Conservation (phyloP, 495 filamentous ascomycete species). For the Sporormia fimetaria region DNA sequence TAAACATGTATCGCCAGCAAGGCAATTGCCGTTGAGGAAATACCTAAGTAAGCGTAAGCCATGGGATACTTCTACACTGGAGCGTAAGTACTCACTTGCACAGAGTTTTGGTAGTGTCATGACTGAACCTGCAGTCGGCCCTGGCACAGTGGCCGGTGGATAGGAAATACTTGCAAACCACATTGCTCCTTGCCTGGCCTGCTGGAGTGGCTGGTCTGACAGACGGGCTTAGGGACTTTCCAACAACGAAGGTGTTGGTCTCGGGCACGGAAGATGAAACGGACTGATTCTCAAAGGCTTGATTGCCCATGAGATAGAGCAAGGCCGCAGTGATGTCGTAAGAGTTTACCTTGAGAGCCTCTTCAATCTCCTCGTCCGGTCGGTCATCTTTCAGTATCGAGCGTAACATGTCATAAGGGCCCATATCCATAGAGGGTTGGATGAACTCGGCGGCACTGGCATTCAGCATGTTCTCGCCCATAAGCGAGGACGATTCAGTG, state of each 20-base stretch:
- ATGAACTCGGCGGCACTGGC: constrained; percentile 72
- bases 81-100: constrained; percentile 73
- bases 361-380: constrained; percentile 87
- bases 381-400: constrained; percentile 84
- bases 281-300: constrained; percentile 27
- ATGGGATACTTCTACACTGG: no score
- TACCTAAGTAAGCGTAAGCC: constrained; percentile 61
- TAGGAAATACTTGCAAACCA: constrained; percentile 93
- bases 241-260: constrained; percentile 52
- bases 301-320: constrained; percentile 63
- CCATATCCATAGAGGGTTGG: constrained; percentile 77
- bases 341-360: constrained; percentile 72
- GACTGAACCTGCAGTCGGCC: constrained; percentile 93
- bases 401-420: constrained; percentile 92
- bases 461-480: constrained; percentile 48
- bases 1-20: constrained; percentile 87
- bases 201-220: constrained; percentile 65
- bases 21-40: constrained; percentile 92
- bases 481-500: constrained; percentile 53
- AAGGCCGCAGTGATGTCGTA: constrained; percentile 91
- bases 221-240: constrained; percentile 77
- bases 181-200: constrained; percentile 52
- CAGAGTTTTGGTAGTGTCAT: constrained; percentile 87
- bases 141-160: constrained; percentile 85
- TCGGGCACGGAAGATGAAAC: constrained; percentile 11